Conservation (phyloP, 495 filamentous ascomycete species). For the Penicillium simplicissimum region DNA sequence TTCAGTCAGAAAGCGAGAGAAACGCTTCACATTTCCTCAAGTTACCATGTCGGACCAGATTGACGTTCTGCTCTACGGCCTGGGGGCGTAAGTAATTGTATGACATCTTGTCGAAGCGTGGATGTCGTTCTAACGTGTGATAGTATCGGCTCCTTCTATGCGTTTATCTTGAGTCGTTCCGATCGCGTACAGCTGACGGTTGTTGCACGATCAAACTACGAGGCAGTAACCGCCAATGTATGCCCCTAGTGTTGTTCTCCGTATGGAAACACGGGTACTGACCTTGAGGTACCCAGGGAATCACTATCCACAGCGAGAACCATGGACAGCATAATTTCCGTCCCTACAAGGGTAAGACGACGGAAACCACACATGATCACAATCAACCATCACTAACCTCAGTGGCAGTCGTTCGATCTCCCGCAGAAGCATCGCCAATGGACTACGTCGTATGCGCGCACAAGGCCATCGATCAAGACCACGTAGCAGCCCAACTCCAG, state of each 20-base stretch:
- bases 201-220: conserved; percentile 55
- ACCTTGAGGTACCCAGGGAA: conserved; percentile 26
- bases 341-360: conserved; percentile 37
- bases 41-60: conserved; percentile 30
- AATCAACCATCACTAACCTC: not conserved
- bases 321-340: conserved; percentile 47
- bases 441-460: conserved; percentile 53
- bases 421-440: conserved; percentile 35
- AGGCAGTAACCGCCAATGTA: conserved; percentile 45
- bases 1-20: not conserved
- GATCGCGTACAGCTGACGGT: conserved; percentile 48
- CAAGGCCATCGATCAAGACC: conserved; percentile 50
- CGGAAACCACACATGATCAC: not conserved
- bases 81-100: conserved; percentile 40
- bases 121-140: not conserved
- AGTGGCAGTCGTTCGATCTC: conserved; percentile 40
- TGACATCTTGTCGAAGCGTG: not conserved
- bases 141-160: conserved; percentile 50
- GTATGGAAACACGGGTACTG: not conserved
- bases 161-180: conserved; percentile 45
- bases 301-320: conserved; percentile 46
- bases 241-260: not conserved
- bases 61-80: conserved; percentile 40
- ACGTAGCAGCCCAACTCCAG: conserved; percentile 35
- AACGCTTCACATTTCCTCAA: not conserved